phyloP scores from a whole-genome alignment of 2,329 filamentous ascomycete species.

The Leptodontidium sp. region DNA sequence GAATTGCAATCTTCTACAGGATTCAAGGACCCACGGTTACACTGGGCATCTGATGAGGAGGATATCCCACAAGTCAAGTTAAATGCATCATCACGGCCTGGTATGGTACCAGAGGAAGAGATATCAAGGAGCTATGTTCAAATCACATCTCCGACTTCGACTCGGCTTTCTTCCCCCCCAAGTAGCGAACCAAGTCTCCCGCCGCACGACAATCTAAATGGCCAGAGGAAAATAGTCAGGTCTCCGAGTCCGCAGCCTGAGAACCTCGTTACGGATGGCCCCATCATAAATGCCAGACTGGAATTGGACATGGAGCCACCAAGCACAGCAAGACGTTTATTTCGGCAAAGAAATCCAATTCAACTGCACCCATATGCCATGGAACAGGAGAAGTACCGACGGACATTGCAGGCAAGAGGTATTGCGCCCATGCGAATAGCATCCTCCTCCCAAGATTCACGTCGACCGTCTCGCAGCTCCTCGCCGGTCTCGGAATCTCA shows the following conservation, averaged over 20 bases:
- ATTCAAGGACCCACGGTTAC: conserved; percentile 32
- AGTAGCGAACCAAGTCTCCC: conserved; percentile 30
- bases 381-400: conserved; percentile 46
- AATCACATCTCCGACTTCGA: conserved; percentile 47
- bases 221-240: background rate
- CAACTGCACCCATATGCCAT: conserved; percentile 47
- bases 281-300: background rate
- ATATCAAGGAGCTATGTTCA: conserved; percentile 52
- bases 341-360: conserved; percentile 45
- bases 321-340: conserved; percentile 30
- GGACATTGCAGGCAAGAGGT: conserved; percentile 42
- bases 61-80: background rate
- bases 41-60: conserved; percentile 25
- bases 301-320: conserved; percentile 2
- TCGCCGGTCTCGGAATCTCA: conserved; percentile 38
- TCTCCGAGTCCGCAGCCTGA: background rate
- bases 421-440: conserved; percentile 43
- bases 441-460: conserved; percentile 34
- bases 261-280: background rate
- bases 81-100: conserved; percentile 6
- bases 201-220: background rate
- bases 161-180: conserved; percentile 42
- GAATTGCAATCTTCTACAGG: conserved; percentile 9
- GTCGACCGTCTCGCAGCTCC: conserved; percentile 23
- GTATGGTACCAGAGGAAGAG: conserved; percentile 44